phyloP scores from a whole-genome alignment of 495 filamentous ascomycete genomes.

The Chaetomium tenue region DNA sequence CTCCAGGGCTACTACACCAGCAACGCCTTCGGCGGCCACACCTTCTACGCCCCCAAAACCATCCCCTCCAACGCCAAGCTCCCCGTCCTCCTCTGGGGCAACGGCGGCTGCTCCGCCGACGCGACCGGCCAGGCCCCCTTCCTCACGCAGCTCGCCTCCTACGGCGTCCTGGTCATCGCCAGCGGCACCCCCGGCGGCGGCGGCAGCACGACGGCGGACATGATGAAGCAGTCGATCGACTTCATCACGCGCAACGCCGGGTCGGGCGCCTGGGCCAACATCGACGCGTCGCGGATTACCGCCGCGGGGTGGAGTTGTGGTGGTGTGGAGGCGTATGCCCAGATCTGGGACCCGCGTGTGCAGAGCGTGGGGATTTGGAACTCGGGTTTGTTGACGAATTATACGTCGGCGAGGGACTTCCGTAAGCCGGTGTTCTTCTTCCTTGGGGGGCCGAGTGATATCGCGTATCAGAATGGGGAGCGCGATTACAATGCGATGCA shows the following conservation, averaged over 20 bases:
- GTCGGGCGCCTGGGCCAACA: not conserved
- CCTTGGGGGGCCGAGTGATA: conserved; percentile 33
- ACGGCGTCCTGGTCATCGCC: conserved; percentile 37
- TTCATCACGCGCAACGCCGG: conserved; percentile 16
- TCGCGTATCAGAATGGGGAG: conserved; percentile 37
- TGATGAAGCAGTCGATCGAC: conserved; percentile 31
- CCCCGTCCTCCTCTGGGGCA: conserved; percentile 38
- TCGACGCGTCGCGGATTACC: conserved; percentile 22
- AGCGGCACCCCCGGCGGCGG: conserved; percentile 28
- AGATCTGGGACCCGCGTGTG: conserved; percentile 26
- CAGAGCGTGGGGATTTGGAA: conserved; percentile 31
- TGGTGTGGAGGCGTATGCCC: conserved; percentile 34
- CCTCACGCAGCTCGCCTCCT: conserved; percentile 31
- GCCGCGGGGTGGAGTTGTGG: conserved; percentile 34
- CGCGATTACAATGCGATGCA: conserved; percentile 33
- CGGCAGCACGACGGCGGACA: conserved; percentile 25
- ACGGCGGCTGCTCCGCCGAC: conserved; percentile 36
- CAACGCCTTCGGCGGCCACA: not conserved
- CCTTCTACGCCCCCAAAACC: not conserved
- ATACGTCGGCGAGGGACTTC: conserved; percentile 21
- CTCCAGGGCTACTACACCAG: conserved; percentile 1
- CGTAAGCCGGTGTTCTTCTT: conserved; percentile 31
- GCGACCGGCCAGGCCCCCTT: conserved; percentile 19
- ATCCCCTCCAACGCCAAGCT: conserved; percentile 25
- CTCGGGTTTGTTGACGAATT: conserved; percentile 26